phyloP scores from a whole-genome alignment of 2,329 filamentous ascomycete genomes.

The Thermoascus crustaceus region DNA sequence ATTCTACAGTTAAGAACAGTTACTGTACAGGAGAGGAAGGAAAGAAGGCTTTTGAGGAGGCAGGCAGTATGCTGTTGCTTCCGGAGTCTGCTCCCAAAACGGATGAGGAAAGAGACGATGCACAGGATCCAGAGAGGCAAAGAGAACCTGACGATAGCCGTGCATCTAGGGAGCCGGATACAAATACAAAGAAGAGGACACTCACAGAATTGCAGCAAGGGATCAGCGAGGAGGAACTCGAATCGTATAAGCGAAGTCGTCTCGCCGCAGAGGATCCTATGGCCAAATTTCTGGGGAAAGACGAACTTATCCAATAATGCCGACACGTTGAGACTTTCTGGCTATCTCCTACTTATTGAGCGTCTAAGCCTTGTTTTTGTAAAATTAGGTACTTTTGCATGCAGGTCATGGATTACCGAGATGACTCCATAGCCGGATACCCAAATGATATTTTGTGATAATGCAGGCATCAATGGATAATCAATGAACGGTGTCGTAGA shows the following conservation, averaged over 20 bases:
- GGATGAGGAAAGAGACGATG: constrained; percentile 15
- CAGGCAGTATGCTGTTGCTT: constrained; percentile 53
- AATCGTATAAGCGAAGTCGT: constrained; percentile 71
- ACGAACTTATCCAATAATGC: constrained; percentile 49
- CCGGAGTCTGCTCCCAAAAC: constrained; percentile 18
- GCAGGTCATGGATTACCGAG: too few species aligned
- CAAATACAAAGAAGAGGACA: constrained; percentile 59
- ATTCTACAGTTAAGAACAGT: constrained; percentile 88
- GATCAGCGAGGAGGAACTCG: constrained; percentile 74
- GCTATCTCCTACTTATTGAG: constrained; percentile 7
- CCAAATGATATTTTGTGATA: background rate
- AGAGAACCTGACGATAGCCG: constrained; percentile 15
- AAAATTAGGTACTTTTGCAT: background rate
- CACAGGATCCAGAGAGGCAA: constrained; percentile 21
- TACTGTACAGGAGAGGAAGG: constrained; percentile 94
- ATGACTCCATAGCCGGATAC: too few species aligned
- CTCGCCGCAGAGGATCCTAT: constrained; percentile 74
- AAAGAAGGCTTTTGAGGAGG: constrained; percentile 68
- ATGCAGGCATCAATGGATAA: background rate
- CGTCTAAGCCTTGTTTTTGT: background rate
- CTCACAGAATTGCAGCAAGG: constrained; percentile 70
- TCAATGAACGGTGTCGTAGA: too few species aligned
- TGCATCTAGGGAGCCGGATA: constrained; percentile 24
- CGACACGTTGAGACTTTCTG: background rate
- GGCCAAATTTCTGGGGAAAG: constrained; percentile 69